Base-by-base conservation (phyloP, 2,329 filamentous ascomycete genomes). In the Aspergillus clavatus region DNA sequence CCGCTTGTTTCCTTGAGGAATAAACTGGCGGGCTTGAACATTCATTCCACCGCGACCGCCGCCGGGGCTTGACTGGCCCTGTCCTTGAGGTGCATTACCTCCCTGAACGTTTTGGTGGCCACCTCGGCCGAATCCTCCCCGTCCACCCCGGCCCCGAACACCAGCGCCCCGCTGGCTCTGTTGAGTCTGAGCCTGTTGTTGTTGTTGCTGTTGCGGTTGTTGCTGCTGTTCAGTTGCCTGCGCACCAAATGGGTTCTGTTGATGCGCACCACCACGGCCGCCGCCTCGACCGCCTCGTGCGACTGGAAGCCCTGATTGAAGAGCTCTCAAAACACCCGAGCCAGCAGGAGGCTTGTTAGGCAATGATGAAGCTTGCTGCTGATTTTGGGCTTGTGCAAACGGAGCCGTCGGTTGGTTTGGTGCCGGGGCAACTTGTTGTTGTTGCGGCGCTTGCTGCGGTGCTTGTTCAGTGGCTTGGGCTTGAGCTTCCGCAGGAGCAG, bases 1-100 rank as follows among this genome's bases (percentile, higher is more conserved):
- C 27, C 78, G 70, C 63, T 81, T 81, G 54, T 74, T 77, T 18
- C 77, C 75, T 12, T 75, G 72, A 22, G 78, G 78, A 53, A 80
- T 77, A 45, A 82, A 81, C 39, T 77, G 76, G 11, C 69, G 68
- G 18, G 72, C 77, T 8, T 68, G 65, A 2, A 73, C 71, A 57
- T 76, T 80, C 28, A 80, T 56, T 8, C 47, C 67, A n/a, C 65
- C 62, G 18, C 73, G 60, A 18, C 59, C 60, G 22, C 61, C 57
- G 28, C 59, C 56, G 10, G 61, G 54, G 38, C 58, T 57, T 27
- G 57, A 40, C 41, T 62, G 65, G 11, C 51, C 53, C 35, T 61
- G 61, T 6, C 50, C 56, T 26, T 63, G 60, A 35, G 56, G 54
- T 2, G 53, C 23, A 45, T 59, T 67, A 5, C 63, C 63, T 4